These are phyloP conservation scores for Ogataea methylovora DNA, from an alignment of 805 yeast genomes.

Conservation along the genomic window DNA sequence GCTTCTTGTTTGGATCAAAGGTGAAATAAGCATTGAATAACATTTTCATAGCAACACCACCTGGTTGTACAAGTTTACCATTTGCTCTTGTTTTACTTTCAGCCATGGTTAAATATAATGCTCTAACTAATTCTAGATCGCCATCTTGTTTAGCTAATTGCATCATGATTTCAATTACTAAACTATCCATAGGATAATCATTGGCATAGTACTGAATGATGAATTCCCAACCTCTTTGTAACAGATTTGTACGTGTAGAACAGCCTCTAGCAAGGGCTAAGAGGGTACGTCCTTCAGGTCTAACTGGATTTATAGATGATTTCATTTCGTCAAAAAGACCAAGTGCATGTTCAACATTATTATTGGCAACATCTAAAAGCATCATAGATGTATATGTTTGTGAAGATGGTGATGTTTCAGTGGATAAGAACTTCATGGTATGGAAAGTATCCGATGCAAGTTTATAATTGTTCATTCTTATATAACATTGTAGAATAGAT, in stretches of 20 bases:
- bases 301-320: slow-evolving; percentile 24
- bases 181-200: slow-evolving; percentile 26
- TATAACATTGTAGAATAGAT: slow-evolving; percentile 54
- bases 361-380: slow-evolving; percentile 51
- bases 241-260: slow-evolving; percentile 38
- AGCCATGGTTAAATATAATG: slow-evolving; percentile 37
- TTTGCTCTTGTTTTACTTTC: slow-evolving; percentile 15
- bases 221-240: slow-evolving; percentile 67
- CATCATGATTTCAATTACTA: slow-evolving; percentile 61
- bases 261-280: slow-evolving; percentile 65
- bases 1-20: slow-evolving; percentile 14
- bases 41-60: slow-evolving; percentile 21
- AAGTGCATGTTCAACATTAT: slow-evolving; percentile 65
- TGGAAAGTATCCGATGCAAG: slow-evolving; percentile 73
- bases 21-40: slow-evolving; percentile 37
- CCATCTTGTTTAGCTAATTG: slow-evolving; percentile 75
- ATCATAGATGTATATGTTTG: slow-evolving; percentile 68
- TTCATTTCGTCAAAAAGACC: slow-evolving; percentile 70
- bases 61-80: slow-evolving; percentile 12
- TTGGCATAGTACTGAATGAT: slow-evolving; percentile 53
- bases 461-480: slow-evolving; percentile 38
- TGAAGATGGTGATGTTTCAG: slow-evolving; percentile 57
- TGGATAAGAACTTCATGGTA: slow-evolving; percentile 74
- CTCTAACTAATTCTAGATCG: slow-evolving; percentile 65
- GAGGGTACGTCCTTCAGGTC: slow-evolving; percentile 37